phyloP scores from a whole-genome alignment of 805 yeast species.

The Candida mattraensis region DNA sequence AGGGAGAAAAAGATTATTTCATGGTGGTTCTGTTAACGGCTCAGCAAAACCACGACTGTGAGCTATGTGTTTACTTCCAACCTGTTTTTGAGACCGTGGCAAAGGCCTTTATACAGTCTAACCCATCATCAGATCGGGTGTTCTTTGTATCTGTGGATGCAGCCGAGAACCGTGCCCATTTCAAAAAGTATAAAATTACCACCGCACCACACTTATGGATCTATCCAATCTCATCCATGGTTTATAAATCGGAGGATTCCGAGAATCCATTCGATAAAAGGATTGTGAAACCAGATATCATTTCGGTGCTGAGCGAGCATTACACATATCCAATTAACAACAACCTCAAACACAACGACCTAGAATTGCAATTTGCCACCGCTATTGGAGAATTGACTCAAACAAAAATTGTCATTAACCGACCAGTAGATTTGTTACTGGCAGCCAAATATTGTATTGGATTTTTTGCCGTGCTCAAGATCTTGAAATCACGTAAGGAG shows the following conservation, averaged over 20 bases:
- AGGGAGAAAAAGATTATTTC: constrained; percentile 53
- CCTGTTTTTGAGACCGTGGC: constrained; percentile 43
- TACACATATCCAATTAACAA: constrained; percentile 24
- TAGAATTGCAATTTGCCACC: constrained; percentile 50
- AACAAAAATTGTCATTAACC: constrained; percentile 42
- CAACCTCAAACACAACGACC: constrained; percentile 34
- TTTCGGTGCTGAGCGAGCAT: constrained; percentile 26
- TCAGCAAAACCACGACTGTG: constrained; percentile 43
- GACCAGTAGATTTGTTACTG: constrained; percentile 41
- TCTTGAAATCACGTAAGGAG: constrained; percentile 47
- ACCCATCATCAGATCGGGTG: constrained; percentile 40
- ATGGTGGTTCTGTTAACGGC: constrained; percentile 51
- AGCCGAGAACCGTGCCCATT: constrained; percentile 40
- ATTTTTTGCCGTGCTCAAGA: constrained; percentile 44
- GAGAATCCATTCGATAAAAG: constrained; percentile 26
- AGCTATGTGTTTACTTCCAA: constrained; percentile 45
- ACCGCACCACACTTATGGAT: constrained; percentile 70
- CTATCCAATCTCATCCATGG: constrained; percentile 39
- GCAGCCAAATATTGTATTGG: constrained; percentile 46
- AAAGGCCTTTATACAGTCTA: constrained; percentile 42
- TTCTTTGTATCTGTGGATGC: constrained; percentile 55
- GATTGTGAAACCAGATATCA: constrained; percentile 14
- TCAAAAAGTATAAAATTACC: constrained; percentile 41
- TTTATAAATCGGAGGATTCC: constrained; percentile 34
- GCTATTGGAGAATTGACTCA: constrained; percentile 49